These are phyloP conservation scores for Rusavskia elegans DNA, from an alignment of 495 filamentous ascomycete species.

Conservation along the genomic window DNA sequence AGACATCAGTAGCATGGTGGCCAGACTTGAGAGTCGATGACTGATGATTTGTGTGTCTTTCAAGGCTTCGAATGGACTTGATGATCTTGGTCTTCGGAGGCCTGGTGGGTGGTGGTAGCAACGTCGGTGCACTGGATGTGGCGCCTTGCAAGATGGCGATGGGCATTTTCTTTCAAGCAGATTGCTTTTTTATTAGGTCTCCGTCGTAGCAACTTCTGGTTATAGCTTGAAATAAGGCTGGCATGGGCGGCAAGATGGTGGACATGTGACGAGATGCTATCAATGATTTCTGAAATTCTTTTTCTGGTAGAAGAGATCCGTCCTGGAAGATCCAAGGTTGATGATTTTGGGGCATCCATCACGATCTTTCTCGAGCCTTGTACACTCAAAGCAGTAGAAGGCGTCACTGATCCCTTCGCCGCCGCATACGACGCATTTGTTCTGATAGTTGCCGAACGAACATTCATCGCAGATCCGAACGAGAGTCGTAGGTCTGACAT, in stretches of 20 bases:
- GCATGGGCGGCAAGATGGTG: neutral
- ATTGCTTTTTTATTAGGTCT: no score
- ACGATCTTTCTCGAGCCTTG: conserved; percentile 87
- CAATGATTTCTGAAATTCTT: conserved; percentile 59
- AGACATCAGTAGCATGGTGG: no score
- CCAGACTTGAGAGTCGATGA: no score
- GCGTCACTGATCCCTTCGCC: conserved; percentile 97
- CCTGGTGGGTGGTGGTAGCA: no score
- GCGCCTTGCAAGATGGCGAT: no score
- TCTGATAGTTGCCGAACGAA: conserved; percentile 98
- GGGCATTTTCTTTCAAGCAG: no score
- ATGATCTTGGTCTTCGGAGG: no score
- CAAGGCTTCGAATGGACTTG: no score
- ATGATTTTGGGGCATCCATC: conserved; percentile 99
- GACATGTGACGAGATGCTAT: neutral
- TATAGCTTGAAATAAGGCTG: neutral
- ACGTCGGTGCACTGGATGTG: no score
- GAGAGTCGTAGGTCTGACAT: conserved; percentile 93
- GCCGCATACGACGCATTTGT: conserved; percentile 98
- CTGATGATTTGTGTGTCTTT: no score
- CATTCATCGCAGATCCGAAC: conserved; percentile 99
- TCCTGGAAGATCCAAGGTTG: conserved; percentile 86
- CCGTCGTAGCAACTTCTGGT: neutral
- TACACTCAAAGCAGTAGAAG: conserved; percentile 99
- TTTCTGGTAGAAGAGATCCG: conserved; percentile 82